phyloP scores from a whole-genome alignment of 805 yeast genomes.

The Cyberlindnera euphorbiiphila region DNA sequence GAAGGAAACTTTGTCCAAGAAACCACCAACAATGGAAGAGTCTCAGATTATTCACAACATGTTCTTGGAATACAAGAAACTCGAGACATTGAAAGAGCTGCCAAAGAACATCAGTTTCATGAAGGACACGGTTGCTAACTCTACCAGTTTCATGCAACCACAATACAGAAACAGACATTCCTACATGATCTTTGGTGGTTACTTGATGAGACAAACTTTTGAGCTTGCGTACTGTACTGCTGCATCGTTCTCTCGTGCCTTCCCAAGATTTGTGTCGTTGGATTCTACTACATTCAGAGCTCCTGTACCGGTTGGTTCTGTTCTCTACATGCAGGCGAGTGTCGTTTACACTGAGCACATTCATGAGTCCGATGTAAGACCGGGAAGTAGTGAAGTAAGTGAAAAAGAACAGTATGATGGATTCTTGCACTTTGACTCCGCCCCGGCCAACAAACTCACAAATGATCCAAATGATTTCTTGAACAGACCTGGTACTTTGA shows the following conservation, averaged over 20 bases:
- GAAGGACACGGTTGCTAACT: slow-evolving; percentile 66
- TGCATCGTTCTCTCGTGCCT: slow-evolving; percentile 79
- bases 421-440: slow-evolving; percentile 47
- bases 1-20: slow-evolving; percentile 51
- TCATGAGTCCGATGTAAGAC: slow-evolving; percentile 34
- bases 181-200: slow-evolving; percentile 94
- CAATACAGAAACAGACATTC: slow-evolving; percentile 94
- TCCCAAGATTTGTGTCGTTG: slow-evolving; percentile 84
- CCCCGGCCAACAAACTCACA: slow-evolving; percentile 51
- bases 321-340: slow-evolving; percentile 74
- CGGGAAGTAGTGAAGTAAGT: background rate
- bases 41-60: slow-evolving; percentile 69
- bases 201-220: slow-evolving; percentile 84
- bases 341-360: slow-evolving; percentile 85
- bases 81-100: slow-evolving; percentile 31
- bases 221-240: slow-evolving; percentile 93
- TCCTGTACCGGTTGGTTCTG: slow-evolving; percentile 95
- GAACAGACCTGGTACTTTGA: slow-evolving; percentile 76
- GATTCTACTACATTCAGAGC: slow-evolving; percentile 90
- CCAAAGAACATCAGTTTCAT: slow-evolving; percentile 58
- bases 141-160: slow-evolving; percentile 92
- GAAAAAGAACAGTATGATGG: slow-evolving; percentile 24
- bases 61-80: slow-evolving; percentile 53
- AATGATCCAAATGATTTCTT: slow-evolving; percentile 54
- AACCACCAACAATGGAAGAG: slow-evolving; percentile 77